Evolutionary conservation across 164 flowering plant genomes (phyloP), one percentile per base, ranked within the genome.

Genomic region (Aristolochia californica): DNA sequence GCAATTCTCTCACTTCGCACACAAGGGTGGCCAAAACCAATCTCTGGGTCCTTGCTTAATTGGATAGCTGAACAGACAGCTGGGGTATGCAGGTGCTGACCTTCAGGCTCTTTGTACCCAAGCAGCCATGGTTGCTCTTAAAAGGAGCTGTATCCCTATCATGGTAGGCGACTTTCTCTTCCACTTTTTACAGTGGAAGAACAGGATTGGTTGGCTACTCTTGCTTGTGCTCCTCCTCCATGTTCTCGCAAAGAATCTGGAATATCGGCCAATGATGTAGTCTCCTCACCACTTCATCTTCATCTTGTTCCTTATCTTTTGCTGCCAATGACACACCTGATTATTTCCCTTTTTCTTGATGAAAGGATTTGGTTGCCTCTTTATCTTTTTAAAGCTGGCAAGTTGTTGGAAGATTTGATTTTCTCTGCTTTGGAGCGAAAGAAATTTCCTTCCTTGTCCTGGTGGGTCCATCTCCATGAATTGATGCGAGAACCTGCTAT

Each of bases 81-180:
- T 54, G 99, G n/a, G 97, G 9, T 93, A 79, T 80, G 99, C 99
- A 69, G 99, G 99, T 67, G 99, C 99, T 22, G 99, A 93, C 78
- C 69, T 93, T 43, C 97, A 93, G 77, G 95, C 97, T 56, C 95
- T 93, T 67, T 93, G 99, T 71, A 83, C 95, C 56, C 99, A 93
- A 72, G 90, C 93, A 40, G 99, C 91, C 48, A 83, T 89, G 61
- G 74, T 75, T 74, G 90, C 96, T 53, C 65, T 93, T 72, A 87
- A 82, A 72, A 83, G 97, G 77, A 83, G 68, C 68, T 87, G 85
- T 75, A 66, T 43, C 53, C 63, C 53, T 43, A 45, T 62, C 43
- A 61, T 51, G 65, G 66, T 67, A 70, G 63, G 63, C 70, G 72
- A 2, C 70, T 56, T 60, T 70, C 87, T 62, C 91, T 93, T 76